A percentile compares a stretch with the other conserved stretches of the same genome.
phyloP scores from a whole-genome alignment of 164 flowering plant genomes.

The Piper longum region DNA sequence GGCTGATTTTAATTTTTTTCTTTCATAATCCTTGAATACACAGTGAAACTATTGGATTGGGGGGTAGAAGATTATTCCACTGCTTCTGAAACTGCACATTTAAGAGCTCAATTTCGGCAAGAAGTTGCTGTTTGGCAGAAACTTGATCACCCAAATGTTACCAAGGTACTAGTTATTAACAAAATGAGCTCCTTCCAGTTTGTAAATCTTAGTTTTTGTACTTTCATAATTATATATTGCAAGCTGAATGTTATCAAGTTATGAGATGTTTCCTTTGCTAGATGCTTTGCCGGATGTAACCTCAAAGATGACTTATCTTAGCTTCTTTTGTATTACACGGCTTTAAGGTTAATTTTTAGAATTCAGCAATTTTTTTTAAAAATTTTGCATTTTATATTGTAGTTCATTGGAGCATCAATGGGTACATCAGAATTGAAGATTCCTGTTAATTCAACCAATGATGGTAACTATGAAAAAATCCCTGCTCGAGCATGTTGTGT shows the following conservation, averaged over 20 bases:
- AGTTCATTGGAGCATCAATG: slow-evolving; percentile 96
- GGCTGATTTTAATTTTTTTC: too few relatives aligned
- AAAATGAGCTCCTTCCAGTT: background rate
- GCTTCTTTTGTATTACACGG: too few relatives aligned
- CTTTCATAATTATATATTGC: background rate
- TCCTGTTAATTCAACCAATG: slow-evolving; percentile 29
- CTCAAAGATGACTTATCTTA: too few relatives aligned
- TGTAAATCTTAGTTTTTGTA: background rate
- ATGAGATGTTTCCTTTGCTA: background rate
- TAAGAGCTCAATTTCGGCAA: slow-evolving; percentile 65
- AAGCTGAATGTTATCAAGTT: background rate
- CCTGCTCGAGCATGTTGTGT: slow-evolving; percentile 87
- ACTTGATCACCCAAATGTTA: slow-evolving; percentile 93
- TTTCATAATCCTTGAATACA: slow-evolving; percentile 1
- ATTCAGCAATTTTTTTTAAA: background rate
- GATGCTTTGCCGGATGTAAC: too few relatives aligned
- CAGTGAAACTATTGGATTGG: slow-evolving; percentile 93
- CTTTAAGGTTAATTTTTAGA: background rate
- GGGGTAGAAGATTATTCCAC: slow-evolving; percentile 84
- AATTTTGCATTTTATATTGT: background rate
- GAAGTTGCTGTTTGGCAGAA: slow-evolving; percentile 98
- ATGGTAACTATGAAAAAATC: slow-evolving; percentile 11
- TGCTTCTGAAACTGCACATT: slow-evolving; percentile 61
- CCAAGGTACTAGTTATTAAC: slow-evolving; percentile 36
- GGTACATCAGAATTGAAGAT: slow-evolving; percentile 72